A percentile compares a stretch with the other conserved stretches of the same genome.
phyloP scores from a whole-genome alignment of 257 asterid species.

The Scutellaria minor region DNA sequence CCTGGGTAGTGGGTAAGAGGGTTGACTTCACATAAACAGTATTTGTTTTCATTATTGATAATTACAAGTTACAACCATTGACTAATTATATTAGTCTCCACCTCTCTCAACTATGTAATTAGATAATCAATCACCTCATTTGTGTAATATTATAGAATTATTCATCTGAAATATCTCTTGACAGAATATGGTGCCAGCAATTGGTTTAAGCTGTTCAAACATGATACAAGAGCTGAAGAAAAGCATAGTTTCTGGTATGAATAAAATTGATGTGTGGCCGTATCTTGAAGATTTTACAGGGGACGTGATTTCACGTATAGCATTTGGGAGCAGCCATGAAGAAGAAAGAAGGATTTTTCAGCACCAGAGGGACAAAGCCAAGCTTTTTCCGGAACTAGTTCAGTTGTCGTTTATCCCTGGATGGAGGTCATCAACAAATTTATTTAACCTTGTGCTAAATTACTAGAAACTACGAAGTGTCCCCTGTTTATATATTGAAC shows the following conservation, averaged over 20 bases:
- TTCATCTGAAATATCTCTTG: not conserved
- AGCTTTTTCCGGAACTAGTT: not conserved
- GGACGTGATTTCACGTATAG: slow-evolving; percentile 41
- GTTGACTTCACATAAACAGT: too few relatives aligned
- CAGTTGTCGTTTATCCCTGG: slow-evolving; percentile 36
- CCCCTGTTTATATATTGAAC: not conserved
- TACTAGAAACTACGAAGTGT: too few relatives aligned
- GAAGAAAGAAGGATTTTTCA: slow-evolving; percentile 39
- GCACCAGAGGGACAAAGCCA: slow-evolving; percentile 31
- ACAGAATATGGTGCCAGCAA: slow-evolving; percentile 31
- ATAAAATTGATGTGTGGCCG: slow-evolving; percentile 38
- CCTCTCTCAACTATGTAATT: too few relatives aligned
- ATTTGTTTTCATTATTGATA: not conserved
- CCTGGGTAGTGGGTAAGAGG: too few relatives aligned
- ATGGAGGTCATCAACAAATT: slow-evolving; percentile 33
- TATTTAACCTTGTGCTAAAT: too few relatives aligned
- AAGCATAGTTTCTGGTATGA: not conserved
- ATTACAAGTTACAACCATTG: not conserved
- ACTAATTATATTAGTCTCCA: too few relatives aligned
- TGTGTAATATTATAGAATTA: not conserved
- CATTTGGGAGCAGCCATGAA: slow-evolving; percentile 37
- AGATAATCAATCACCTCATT: not conserved
- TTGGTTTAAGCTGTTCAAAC: slow-evolving; percentile 29
- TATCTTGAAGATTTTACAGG: slow-evolving; percentile 26
- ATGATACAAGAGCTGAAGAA: slow-evolving; percentile 24